Conservation (phyloP, 495 filamentous ascomycete species). For the Patellaria atrata region DNA sequence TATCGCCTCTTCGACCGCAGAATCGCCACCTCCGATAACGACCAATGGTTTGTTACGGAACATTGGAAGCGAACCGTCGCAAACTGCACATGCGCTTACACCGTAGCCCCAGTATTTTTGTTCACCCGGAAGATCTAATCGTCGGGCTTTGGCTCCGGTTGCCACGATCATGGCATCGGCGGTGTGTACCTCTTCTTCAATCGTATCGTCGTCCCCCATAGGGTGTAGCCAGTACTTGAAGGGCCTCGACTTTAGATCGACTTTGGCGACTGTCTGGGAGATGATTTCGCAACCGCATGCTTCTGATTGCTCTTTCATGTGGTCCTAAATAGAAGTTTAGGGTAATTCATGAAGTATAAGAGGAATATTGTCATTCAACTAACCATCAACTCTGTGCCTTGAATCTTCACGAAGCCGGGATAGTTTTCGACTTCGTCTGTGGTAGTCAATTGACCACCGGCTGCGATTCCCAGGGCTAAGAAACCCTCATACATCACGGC, state of each 20-base stretch:
- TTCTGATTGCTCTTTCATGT: slow-evolving; percentile 83
- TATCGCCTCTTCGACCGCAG: slow-evolving; percentile 91
- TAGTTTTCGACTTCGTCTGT: slow-evolving; percentile 98
- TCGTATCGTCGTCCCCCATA: slow-evolving; percentile 45
- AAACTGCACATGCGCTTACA: slow-evolving; percentile 92
- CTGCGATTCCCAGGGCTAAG: slow-evolving; percentile 90
- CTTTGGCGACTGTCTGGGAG: slow-evolving; percentile 75
- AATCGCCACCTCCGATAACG: slow-evolving; percentile 95
- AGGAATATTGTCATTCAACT: slow-evolving; percentile 7
- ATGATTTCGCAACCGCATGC: slow-evolving; percentile 85
- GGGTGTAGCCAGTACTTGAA: slow-evolving; percentile 82
- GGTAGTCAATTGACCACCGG: slow-evolving; percentile 91
- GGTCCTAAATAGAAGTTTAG: slow-evolving; percentile 39
- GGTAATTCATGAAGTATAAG: slow-evolving; percentile 1
- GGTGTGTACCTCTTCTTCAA: slow-evolving; percentile 51
- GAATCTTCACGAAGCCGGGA: slow-evolving; percentile 82
- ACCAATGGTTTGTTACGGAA: slow-evolving; percentile 91
- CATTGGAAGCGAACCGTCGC: slow-evolving; percentile 93
- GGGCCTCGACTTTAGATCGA: slow-evolving; percentile 72
- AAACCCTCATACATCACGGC: slow-evolving; percentile 95
- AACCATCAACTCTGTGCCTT: slow-evolving; percentile 74
- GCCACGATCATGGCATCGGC: slow-evolving; percentile 87
- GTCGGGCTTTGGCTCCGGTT: slow-evolving; percentile 80
- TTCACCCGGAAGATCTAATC: slow-evolving; percentile 75
- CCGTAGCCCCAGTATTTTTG: slow-evolving; percentile 93